A percentile compares a stretch with the other conserved stretches of the same genome.
Evolutionary conservation across 1,139 yeast species (phyloP).

Genomic region (Zygoascus hellenicus): DNA sequence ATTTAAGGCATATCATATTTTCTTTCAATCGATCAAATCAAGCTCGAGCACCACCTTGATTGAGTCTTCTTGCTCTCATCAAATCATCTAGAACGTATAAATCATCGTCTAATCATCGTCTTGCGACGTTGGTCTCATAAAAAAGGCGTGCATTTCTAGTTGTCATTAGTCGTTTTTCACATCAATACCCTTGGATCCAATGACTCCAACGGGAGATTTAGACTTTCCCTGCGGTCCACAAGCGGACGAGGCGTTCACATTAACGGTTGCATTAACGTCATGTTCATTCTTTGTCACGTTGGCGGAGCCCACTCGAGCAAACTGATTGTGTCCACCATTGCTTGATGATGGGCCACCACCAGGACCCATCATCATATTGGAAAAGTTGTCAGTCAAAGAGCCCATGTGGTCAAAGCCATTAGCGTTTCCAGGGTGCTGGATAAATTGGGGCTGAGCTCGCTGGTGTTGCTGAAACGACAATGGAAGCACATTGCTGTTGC

Average conservation of each 20-base stretch:
- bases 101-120: slow-evolving; percentile 3
- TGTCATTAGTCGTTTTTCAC: slow-evolving; percentile 8
- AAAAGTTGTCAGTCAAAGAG: slow-evolving; percentile 3
- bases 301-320: slow-evolving; percentile 5
- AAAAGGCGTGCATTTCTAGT: slow-evolving; percentile 5
- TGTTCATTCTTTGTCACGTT: slow-evolving; percentile 3
- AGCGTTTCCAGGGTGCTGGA: slow-evolving; percentile 8
- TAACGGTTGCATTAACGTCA: not conserved
- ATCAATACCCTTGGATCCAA: slow-evolving; percentile 9
- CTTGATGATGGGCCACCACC: slow-evolving; percentile 2
- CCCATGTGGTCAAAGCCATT: slow-evolving; percentile 6
- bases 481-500: slow-evolving; percentile 3
- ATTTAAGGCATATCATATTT: too few relatives aligned
- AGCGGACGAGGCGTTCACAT: slow-evolving; percentile 5
- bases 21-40: too few relatives aligned
- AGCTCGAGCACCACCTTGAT: too few relatives aligned
- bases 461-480: slow-evolving; percentile 15
- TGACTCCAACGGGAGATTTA: slow-evolving; percentile 7
- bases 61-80: not conserved
- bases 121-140: slow-evolving; percentile 8
- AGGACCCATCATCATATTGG: slow-evolving; percentile 8
- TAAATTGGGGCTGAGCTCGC: slow-evolving; percentile 8
- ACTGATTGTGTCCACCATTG: slow-evolving; percentile 4
- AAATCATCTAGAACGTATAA: slow-evolving; percentile 2
- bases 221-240: slow-evolving; percentile 7